These are phyloP conservation scores for Rhododendron williamsianum DNA, from an alignment of 148 eudicot species.

Conservation along the genomic window DNA sequence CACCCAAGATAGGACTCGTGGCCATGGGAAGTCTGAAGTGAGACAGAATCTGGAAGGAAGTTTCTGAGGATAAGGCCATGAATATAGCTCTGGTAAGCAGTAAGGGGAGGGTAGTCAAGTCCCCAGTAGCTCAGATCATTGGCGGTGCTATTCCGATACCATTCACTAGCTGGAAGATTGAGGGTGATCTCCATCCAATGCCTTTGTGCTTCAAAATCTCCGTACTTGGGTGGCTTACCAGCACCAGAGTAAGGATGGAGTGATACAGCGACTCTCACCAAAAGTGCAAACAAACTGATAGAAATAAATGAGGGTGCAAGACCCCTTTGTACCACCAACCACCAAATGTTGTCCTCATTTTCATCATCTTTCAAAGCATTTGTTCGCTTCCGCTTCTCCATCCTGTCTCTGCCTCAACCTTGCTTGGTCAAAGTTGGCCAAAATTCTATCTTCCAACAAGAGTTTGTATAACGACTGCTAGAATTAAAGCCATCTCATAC, in stretches of 20 bases:
- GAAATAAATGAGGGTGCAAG: slow-evolving; percentile 48
- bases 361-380: slow-evolving; percentile 21
- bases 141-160: slow-evolving; percentile 73
- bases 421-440: not conserved
- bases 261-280: slow-evolving; percentile 66
- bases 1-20: slow-evolving; percentile 89
- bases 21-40: slow-evolving; percentile 71
- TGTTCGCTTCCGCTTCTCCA: slow-evolving; percentile 28
- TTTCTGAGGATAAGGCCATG: slow-evolving; percentile 64
- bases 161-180: slow-evolving; percentile 68
- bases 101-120: slow-evolving; percentile 95
- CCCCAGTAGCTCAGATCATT: slow-evolving; percentile 92
- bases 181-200: slow-evolving; percentile 98
- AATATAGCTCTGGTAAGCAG: slow-evolving; percentile 88
- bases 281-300: slow-evolving; percentile 58
- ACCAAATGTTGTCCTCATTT: slow-evolving; percentile 43
- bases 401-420: slow-evolving; percentile 10
- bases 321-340: slow-evolving; percentile 52
- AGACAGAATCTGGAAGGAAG: slow-evolving; percentile 68
- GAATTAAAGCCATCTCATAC: not conserved
- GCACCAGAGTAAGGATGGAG: slow-evolving; percentile 87
- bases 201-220: slow-evolving; percentile 96
- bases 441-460: not conserved
- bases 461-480: not conserved
- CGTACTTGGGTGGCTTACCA: slow-evolving; percentile 73